phyloP scores from a whole-genome alignment of 306 rosid genomes.

The Parietaria judaica region DNA sequence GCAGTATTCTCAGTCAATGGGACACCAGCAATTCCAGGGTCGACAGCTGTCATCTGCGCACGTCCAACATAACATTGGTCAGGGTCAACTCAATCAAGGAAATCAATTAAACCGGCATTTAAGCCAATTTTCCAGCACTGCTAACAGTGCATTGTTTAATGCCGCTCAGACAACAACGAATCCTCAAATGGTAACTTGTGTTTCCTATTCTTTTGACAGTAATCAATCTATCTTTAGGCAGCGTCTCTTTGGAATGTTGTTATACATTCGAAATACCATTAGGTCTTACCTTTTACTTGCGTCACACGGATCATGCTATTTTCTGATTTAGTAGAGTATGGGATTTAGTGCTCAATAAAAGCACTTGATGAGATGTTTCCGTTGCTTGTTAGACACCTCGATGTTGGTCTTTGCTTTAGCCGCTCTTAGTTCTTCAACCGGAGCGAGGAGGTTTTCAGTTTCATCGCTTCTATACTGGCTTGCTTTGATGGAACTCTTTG shows the following conservation, averaged over 20 bases:
- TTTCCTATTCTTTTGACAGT: background rate
- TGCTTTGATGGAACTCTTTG: background rate
- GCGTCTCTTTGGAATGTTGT: background rate
- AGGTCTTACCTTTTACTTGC: background rate
- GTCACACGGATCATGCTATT: background rate
- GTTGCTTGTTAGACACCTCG: no score
- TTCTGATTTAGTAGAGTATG: no score
- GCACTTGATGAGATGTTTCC: no score
- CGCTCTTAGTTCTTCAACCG: no score
- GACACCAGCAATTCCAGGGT: conserved; percentile 85
- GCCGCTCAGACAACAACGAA: conserved; percentile 82
- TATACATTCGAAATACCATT: background rate
- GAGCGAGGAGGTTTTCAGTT: no score
- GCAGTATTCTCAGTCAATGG: conserved; percentile 84
- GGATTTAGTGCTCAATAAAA: no score
- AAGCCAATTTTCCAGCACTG: conserved; percentile 67
- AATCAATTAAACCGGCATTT: conserved; percentile 74
- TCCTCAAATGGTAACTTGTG: conserved; percentile 66
- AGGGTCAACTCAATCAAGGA: conserved; percentile 88
- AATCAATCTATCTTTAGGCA: background rate
- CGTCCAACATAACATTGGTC: conserved; percentile 79
- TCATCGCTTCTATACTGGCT: no score
- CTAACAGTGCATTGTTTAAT: conserved; percentile 75
- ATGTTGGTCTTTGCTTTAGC: no score
- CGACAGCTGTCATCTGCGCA: conserved; percentile 85